These are phyloP conservation scores for Copromyces sp. DNA, from an alignment of 495 filamentous ascomycete species.

Conservation along the genomic window DNA sequence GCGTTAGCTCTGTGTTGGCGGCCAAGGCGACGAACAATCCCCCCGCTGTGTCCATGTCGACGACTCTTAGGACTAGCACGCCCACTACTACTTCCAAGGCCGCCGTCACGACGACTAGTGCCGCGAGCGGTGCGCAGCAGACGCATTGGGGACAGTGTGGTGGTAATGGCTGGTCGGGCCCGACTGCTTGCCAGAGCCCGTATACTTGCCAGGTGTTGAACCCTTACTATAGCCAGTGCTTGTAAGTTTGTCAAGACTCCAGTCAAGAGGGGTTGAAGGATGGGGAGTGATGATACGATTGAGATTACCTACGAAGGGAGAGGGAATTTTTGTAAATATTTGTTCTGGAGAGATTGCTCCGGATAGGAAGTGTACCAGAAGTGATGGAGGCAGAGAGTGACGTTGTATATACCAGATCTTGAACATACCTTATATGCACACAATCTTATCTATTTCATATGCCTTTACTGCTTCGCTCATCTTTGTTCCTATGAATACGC, in stretches of 20 bases:
- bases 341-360: not conserved
- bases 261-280: not conserved
- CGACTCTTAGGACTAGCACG: slow-evolving; percentile 12
- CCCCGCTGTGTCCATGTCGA: slow-evolving; percentile 8
- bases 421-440: not conserved
- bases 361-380: not conserved
- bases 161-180: slow-evolving; percentile 27
- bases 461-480: not conserved
- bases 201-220: slow-evolving; percentile 31
- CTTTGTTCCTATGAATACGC: no score
- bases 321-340: not conserved
- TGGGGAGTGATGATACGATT: not conserved
- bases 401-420: not conserved
- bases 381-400: not conserved
- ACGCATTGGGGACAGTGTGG: slow-evolving; percentile 34
- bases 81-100: not conserved
- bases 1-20: slow-evolving; percentile 27
- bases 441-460: not conserved
- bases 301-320: not conserved
- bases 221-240: slow-evolving; percentile 33
- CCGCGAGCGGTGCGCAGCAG: slow-evolving; percentile 10
- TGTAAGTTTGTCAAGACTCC: slow-evolving; percentile 11
- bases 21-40: slow-evolving; percentile 15
- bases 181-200: slow-evolving; percentile 29
- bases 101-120: slow-evolving; percentile 3